Evolutionary conservation across 306 rosid genomes (phyloP).

Genomic region (Rubus parviflorus): DNA sequence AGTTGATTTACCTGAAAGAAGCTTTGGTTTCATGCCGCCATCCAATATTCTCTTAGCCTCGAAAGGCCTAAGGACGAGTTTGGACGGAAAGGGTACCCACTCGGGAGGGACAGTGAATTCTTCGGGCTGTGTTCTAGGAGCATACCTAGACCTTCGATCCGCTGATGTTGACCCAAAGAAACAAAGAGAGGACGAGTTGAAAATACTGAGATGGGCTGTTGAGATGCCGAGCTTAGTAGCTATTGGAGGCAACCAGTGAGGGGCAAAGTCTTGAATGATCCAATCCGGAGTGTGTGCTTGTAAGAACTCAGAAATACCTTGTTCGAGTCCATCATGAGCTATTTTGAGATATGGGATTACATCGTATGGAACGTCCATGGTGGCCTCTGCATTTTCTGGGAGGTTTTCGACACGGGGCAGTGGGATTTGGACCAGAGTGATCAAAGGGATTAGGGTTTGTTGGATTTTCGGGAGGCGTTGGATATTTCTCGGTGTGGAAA

Average conservation of each 20-base stretch:
- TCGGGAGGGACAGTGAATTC: constrained; percentile 19
- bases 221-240: constrained; percentile 17
- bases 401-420: constrained; percentile 23
- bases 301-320: constrained; percentile 29
- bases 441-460: constrained; percentile 5
- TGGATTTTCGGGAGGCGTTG: constrained; percentile 40
- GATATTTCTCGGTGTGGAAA: constrained; percentile 51
- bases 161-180: constrained; percentile 7
- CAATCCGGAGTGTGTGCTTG: constrained; percentile 42
- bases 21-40: accelerated
- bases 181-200: constrained; percentile 8
- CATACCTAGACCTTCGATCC: neutral
- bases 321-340: constrained; percentile 48
- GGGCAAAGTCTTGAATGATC: constrained; percentile 51
- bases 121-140: neutral
- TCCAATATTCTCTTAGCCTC: constrained; percentile 12
- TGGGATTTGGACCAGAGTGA: constrained; percentile 24
- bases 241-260: constrained; percentile 26
- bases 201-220: constrained; percentile 38
- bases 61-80: neutral
- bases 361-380: constrained; percentile 44
- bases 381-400: constrained; percentile 47
- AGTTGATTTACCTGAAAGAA: no score
- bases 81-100: constrained; percentile 34
- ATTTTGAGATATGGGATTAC: constrained; percentile 38